phyloP scores from a whole-genome alignment of 331 rosid species.

The Acacia pycnantha region DNA sequence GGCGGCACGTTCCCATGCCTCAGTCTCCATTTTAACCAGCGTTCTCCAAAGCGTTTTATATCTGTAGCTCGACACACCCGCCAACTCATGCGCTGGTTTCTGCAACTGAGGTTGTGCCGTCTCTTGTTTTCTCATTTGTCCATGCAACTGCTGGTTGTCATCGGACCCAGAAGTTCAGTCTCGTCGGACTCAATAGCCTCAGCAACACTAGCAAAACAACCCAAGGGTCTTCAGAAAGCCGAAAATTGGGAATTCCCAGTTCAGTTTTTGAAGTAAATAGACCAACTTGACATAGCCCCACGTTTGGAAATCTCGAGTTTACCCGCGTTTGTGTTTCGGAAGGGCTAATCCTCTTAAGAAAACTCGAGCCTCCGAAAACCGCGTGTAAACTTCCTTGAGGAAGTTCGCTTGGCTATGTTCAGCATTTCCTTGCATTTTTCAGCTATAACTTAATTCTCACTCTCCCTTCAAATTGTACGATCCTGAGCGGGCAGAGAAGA shows the following conservation, averaged over 20 bases:
- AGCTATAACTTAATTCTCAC: no score
- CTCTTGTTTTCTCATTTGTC: constrained; percentile 37
- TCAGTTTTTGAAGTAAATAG: no score
- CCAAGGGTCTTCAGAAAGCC: constrained; percentile 24
- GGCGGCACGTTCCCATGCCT: constrained; percentile 90
- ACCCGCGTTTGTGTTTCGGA: no score
- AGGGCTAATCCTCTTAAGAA: no score
- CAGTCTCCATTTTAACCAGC: constrained; percentile 78
- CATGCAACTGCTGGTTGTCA: constrained; percentile 55
- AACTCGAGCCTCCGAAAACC: no score
- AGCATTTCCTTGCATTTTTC: no score
- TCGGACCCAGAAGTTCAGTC: constrained; percentile 56
- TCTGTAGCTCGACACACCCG: constrained; percentile 39
- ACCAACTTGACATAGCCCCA: no score
- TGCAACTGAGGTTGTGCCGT: constrained; percentile 23
- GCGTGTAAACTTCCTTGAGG: constrained; percentile 40
- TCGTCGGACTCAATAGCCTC: constrained; percentile 67
- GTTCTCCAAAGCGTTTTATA: constrained; percentile 50
- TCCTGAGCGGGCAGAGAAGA: not conserved
- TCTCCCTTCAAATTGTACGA: no score
- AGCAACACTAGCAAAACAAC: constrained; percentile 57
- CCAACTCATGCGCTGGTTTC: constrained; percentile 38
- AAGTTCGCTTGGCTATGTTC: constrained; percentile 49
- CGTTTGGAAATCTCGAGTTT: no score
- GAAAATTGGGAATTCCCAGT: constrained; percentile 36